Evolutionary conservation across 768 basidiomycete species (phyloP), one percentile per base, ranked within the genome.

Genomic region (Termitomyces sp.): DNA sequence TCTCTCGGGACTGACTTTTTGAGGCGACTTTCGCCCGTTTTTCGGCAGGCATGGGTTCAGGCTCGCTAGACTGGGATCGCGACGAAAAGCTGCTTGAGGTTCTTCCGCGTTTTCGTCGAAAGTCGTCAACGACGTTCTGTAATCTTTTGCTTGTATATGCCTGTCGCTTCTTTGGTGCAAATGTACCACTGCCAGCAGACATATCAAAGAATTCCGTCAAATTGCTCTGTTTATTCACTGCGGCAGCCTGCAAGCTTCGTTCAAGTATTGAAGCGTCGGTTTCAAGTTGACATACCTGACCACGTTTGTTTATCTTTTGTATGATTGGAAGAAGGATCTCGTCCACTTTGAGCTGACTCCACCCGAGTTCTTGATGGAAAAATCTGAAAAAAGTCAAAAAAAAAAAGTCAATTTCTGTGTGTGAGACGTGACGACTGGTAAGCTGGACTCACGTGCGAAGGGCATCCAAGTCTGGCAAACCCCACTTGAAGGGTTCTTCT

Each of bases 401-500:
- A 46, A 33, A 63, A 16, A 36, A 36, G 33, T 28, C 10, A 52
- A 32, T 38, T 12, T 30, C 10, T 14, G 12, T 41, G 28, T 30
- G 18, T 43, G 44, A 10, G 10, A 20, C 18, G 30, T 32, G 18
- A 26, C 32, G 50, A 47, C 16, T 74, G 85, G 57, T 13, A 23
- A 23, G 23, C 18, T 16, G 18, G 12, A 38, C 63, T 59, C 70
- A 95, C 93, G 80, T 73, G 62, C 95, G 85, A 56, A 99, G 82
- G 3, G 88, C 95, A 68, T 97, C 93, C 2, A 99, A 83, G 69
- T 98, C 97, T n/a, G 95, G 93, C 62, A 95, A 76, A 4, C 93
- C 95, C 96, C 96, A 99, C 66, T 93, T 92, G 71, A 99, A 98
- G 0, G 91, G 87, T 62, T 98, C 95, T 57, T 94, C 88, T 0